Base-by-base conservation (phyloP, 352 stramenopile species). In the Phytophthora syringae region DNA sequence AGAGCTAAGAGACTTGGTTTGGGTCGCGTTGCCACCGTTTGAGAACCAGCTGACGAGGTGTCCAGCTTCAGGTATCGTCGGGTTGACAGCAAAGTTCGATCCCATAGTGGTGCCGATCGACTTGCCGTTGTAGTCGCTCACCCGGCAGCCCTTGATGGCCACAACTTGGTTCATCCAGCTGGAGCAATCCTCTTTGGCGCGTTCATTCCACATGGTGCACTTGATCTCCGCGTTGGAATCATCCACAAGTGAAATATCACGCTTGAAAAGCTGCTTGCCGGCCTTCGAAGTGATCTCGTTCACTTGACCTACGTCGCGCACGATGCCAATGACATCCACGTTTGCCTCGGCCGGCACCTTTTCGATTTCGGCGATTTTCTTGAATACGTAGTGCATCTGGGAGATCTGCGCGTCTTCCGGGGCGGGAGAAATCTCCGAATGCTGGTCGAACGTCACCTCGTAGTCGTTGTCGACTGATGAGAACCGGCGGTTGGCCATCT, bases 401-500 rank as follows among this genome's bases (percentile, higher is more conserved):
- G 94, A 84, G 65, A 99, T 99, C 40, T 87, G 73, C 20, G 67
- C 82, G 60, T 97, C 92, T 67, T 99, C 94, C 9, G 86, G 76
- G 0, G 89, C 87, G 4, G 93, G 79, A 27, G 91, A 81, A 73
- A 99, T 99, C 40, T 99, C 92, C 15, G 95, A 94, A 66, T 98
- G 90, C 67, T 89, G 78, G 82, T 99, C 96, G 75, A 99, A 99
- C 4, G 94, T 98, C 54, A 99, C 94, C 75, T 99, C 98, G 71
- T 98, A 99, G 60, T 98, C 84, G 54, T 97, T 98, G 73, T 99
- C 97, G 57, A 98, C 92, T 24, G 80, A 97, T 42, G 97, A 99
- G 66, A 97, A 99, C 69, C 98, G 92, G 75, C 95, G 97, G 76
- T 99, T 99, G 37, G 97, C 96, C 72, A 98, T 94, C 85, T 99